These are phyloP conservation scores for Phytophthora rubi DNA, from an alignment of 352 stramenopile genomes.

Conservation along the genomic window DNA sequence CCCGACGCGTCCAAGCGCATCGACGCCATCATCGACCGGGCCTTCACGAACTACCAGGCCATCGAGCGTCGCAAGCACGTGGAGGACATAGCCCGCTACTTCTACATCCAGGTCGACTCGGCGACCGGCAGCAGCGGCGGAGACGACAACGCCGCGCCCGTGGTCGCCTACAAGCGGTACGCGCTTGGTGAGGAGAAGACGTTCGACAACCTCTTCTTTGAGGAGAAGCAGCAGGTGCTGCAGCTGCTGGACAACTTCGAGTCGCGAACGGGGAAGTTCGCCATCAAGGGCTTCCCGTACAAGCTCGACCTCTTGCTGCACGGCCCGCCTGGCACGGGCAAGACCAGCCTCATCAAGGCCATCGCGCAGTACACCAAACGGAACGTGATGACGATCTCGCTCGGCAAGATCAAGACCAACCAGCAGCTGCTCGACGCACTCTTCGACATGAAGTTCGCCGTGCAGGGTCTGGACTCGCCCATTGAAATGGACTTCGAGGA, in stretches of 20 bases:
- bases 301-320: slow-evolving; percentile 87
- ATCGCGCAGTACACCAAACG: slow-evolving; percentile 73
- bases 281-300: slow-evolving; percentile 87
- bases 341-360: slow-evolving; percentile 89
- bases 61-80: slow-evolving; percentile 43
- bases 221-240: slow-evolving; percentile 76
- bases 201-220: slow-evolving; percentile 89
- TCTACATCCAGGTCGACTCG: slow-evolving; percentile 43
- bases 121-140: slow-evolving; percentile 6
- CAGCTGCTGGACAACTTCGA: slow-evolving; percentile 77
- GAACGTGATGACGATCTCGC: slow-evolving; percentile 68
- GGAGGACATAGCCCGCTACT: slow-evolving; percentile 54
- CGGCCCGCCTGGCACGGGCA: slow-evolving; percentile 84
- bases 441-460: slow-evolving; percentile 68
- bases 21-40: slow-evolving; percentile 45
- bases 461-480: slow-evolving; percentile 62
- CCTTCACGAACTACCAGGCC: slow-evolving; percentile 49
- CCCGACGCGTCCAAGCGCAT: slow-evolving; percentile 46
- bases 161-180: slow-evolving; percentile 68
- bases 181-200: slow-evolving; percentile 85
- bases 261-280: slow-evolving; percentile 75
- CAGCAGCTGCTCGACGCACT: slow-evolving; percentile 83
- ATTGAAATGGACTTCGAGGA: slow-evolving; percentile 77
- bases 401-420: slow-evolving; percentile 81
- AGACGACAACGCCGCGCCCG: slow-evolving; percentile 15